Conservation (phyloP, 2,329 filamentous ascomycete genomes). For the Dryadomyces quercus-mongolicae region DNA sequence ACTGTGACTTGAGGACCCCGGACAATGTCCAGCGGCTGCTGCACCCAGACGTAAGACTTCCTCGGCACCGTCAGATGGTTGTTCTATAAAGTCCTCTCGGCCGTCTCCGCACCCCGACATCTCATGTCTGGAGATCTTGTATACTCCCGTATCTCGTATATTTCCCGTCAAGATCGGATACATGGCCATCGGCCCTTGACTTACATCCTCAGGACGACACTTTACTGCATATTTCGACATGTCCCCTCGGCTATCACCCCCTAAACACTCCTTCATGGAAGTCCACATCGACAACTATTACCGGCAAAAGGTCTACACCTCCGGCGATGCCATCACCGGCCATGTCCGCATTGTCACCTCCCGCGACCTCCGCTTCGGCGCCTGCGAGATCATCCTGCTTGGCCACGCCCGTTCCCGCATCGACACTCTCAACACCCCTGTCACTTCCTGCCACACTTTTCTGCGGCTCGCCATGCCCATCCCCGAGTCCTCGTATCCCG, state of each 20-base stretch:
- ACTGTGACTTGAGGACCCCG: too few relatives aligned
- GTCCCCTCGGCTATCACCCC: not conserved
- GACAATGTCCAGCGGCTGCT: too few relatives aligned
- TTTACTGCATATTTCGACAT: too few relatives aligned
- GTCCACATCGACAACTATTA: slow-evolving; percentile 42
- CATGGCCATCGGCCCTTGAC: too few relatives aligned
- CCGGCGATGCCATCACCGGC: slow-evolving; percentile 38
- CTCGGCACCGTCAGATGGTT: too few relatives aligned
- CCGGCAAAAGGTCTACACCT: slow-evolving; percentile 42
- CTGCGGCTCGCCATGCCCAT: slow-evolving; percentile 45
- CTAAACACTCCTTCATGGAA: slow-evolving; percentile 24
- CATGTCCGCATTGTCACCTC: slow-evolving; percentile 31
- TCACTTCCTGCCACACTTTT: slow-evolving; percentile 38
- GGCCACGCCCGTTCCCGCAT: slow-evolving; percentile 37
- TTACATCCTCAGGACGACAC: too few relatives aligned
- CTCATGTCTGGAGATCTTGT: too few relatives aligned
- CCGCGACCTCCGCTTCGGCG: slow-evolving; percentile 36
- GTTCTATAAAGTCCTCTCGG: too few relatives aligned
- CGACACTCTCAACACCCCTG: slow-evolving; percentile 36
- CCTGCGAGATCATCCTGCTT: slow-evolving; percentile 39
- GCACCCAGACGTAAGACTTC: too few relatives aligned
- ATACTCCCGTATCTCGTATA: too few relatives aligned
- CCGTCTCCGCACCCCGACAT: too few relatives aligned
- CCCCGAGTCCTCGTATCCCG: slow-evolving; percentile 31
- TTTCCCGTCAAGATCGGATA: too few relatives aligned